phyloP scores from a whole-genome alignment of 192 early-diverging fungal species.

The Backusella macrospora region DNA sequence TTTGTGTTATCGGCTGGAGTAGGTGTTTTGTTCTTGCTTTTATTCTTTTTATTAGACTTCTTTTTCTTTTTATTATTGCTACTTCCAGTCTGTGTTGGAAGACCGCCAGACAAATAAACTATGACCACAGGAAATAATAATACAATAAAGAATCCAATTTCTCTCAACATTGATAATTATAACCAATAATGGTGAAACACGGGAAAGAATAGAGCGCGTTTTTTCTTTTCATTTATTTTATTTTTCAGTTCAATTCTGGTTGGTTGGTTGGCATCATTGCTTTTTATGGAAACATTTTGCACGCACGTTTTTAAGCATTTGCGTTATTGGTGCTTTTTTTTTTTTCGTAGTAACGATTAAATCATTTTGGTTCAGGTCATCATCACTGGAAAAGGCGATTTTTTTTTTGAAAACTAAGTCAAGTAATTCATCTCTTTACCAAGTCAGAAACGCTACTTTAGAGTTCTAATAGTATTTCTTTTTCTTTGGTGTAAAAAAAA shows the following conservation, averaged over 20 bases:
- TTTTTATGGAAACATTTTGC: neutral
- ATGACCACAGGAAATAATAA: conserved; percentile 29
- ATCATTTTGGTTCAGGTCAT: too few species aligned
- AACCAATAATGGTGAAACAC: neutral
- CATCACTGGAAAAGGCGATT: too few species aligned
- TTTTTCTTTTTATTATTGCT: conserved; percentile 35
- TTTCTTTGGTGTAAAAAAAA: too few species aligned
- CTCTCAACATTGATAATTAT: conserved; percentile 18
- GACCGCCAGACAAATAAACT: conserved; percentile 5
- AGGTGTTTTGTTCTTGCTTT: neutral
- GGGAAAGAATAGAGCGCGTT: neutral
- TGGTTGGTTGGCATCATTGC: neutral
- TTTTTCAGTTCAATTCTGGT: neutral
- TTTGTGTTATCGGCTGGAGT: neutral
- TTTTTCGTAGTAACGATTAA: too few species aligned
- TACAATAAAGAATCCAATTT: conserved; percentile 28
- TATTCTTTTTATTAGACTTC: conserved; percentile 7
- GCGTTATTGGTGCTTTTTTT: too few species aligned
- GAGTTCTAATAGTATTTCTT: too few species aligned
- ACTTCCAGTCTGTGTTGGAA: neutral
- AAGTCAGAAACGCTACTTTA: too few species aligned
- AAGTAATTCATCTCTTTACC: too few species aligned
- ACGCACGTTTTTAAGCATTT: too few species aligned
- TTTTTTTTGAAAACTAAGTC: too few species aligned
- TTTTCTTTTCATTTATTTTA: neutral